Percentiles rank a stretch among this genome's conserved stretches.
phyloP scores from a whole-genome alignment of 2,329 filamentous ascomycete species.

The Claviceps sp. region DNA sequence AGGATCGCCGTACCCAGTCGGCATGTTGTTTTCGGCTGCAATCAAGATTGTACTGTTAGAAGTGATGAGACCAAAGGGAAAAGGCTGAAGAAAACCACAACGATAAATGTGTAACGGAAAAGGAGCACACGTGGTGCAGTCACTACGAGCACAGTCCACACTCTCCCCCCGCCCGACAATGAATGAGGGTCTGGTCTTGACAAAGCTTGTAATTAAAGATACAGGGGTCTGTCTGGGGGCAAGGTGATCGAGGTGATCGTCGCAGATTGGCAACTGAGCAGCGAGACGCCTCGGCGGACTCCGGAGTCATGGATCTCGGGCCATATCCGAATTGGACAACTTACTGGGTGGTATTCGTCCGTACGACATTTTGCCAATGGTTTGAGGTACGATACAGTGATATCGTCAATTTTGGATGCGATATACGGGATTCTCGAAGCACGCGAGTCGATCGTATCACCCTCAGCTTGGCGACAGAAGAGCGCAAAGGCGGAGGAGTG shows the following conservation, averaged over 20 bases:
- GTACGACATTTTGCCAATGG: slow-evolving; percentile 3
- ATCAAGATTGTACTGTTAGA: not conserved
- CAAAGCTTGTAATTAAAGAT: not conserved
- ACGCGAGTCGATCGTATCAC: not conserved
- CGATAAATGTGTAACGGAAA: not conserved
- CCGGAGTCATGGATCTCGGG: not conserved
- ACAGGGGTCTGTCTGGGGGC: not conserved
- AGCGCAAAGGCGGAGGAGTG: not conserved
- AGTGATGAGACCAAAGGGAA: not conserved
- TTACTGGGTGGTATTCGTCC: not conserved
- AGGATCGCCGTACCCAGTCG: not conserved
- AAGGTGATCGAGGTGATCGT: not conserved
- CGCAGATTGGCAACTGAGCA: not conserved
- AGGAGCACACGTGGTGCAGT: not conserved
- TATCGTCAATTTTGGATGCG: not conserved
- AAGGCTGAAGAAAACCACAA: not conserved
- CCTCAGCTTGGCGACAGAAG: not conserved
- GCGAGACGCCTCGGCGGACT: not conserved
- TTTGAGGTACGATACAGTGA: not conserved
- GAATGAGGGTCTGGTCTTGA: not conserved
- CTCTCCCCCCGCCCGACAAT: not conserved
- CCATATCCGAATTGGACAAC: not conserved
- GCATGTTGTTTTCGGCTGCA: slow-evolving; percentile 1
- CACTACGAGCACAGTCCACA: not conserved
- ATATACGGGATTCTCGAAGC: not conserved